Evolutionary conservation across 2,329 filamentous ascomycete species (phyloP).

Genomic region (Dendryphion nanum): DNA sequence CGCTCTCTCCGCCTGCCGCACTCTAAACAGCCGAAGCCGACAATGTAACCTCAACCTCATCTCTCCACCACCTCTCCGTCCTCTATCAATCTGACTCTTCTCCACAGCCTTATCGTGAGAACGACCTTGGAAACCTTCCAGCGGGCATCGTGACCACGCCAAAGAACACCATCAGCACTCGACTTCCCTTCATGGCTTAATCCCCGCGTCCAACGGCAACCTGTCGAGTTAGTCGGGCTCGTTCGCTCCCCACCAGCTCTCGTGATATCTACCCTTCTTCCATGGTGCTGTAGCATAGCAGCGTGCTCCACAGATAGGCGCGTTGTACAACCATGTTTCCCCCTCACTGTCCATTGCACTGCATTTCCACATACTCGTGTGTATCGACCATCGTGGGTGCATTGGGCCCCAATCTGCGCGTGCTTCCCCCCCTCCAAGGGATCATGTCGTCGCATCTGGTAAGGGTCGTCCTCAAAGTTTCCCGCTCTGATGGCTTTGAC

Average conservation of each 20-base stretch:
- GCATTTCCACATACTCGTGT: slow-evolving; percentile 8
- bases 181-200: slow-evolving; percentile 2
- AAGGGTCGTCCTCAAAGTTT: too few species aligned
- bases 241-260: slow-evolving; percentile 1
- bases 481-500: background rate
- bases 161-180: background rate
- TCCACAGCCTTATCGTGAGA: too few species aligned
- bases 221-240: background rate
- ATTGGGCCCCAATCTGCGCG: background rate
- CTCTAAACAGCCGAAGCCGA: too few species aligned
- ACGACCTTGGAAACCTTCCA: too few species aligned
- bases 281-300: slow-evolving; percentile 28
- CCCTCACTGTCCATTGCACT: slow-evolving; percentile 19
- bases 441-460: background rate
- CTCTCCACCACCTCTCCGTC: too few species aligned
- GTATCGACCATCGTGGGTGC: background rate
- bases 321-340: slow-evolving; percentile 31
- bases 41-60: slow-evolving; percentile 27
- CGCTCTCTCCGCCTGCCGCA: slow-evolving; percentile 17
- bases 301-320: slow-evolving; percentile 18
- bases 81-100: too few species aligned
- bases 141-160: slow-evolving; percentile 12
- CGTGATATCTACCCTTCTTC: slow-evolving; percentile 8
- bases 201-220: background rate
- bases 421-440: background rate